Conservation (phyloP, 2,329 filamentous ascomycete genomes). For the Penicillium sp. region DNA sequence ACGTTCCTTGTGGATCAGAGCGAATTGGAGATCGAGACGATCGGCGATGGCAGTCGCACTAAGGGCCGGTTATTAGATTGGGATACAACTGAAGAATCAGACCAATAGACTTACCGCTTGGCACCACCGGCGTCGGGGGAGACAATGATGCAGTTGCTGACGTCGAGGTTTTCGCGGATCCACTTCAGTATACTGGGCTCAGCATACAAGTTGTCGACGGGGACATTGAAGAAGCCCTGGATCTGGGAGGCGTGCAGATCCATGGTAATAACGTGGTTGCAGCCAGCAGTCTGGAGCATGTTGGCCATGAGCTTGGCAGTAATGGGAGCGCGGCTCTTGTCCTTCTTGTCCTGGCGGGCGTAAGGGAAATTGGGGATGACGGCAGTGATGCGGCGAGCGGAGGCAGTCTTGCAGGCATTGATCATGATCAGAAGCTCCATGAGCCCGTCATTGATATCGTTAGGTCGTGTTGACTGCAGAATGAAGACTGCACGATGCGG, state of each 20-base stretch:
- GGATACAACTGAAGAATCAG: neutral
- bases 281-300: conserved; percentile 93
- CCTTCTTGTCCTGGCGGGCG: conserved; percentile 96
- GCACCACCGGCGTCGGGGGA: conserved; percentile 93
- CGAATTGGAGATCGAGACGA: conserved; percentile 83
- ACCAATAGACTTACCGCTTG: conserved; percentile 61
- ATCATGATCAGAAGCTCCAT: conserved; percentile 99
- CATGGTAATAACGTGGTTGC: conserved; percentile 93
- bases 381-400: conserved; percentile 87
- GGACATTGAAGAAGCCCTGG: conserved; percentile 90
- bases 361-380: conserved; percentile 97
- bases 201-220: conserved; percentile 80
- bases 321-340: conserved; percentile 92
- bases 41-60: conserved; percentile 90
- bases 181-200: conserved; percentile 89
- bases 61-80: conserved; percentile 5
- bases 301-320: conserved; percentile 94
- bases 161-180: conserved; percentile 81
- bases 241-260: conserved; percentile 92
- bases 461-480: conserved; percentile 88
- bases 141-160: conserved; percentile 86
- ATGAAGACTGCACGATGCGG: conserved; percentile 69
- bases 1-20: conserved; percentile 94
- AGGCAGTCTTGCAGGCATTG: conserved; percentile 84
- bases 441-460: conserved; percentile 95